Evolutionary conservation across 1,139 yeast genomes (phyloP).

Genomic region (Candida labiduridarum): DNA sequence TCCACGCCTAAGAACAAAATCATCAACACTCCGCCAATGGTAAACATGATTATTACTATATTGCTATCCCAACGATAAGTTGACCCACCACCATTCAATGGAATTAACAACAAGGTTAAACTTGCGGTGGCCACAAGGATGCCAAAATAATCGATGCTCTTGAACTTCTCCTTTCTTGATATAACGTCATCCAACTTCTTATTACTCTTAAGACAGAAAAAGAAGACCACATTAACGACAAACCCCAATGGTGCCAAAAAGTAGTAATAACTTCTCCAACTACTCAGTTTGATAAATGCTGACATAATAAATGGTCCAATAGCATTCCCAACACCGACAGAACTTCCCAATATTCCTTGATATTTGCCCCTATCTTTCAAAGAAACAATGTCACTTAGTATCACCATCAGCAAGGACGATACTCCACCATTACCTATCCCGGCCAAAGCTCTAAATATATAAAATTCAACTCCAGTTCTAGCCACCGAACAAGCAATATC

Average conservation of each 20-base stretch:
- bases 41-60: constrained; percentile 47
- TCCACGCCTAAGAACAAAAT: constrained; percentile 48
- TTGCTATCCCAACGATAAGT: constrained; percentile 55
- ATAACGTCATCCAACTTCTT: constrained; percentile 23
- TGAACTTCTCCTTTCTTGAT: constrained; percentile 34
- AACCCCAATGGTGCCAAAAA: constrained; percentile 47
- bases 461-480: constrained; percentile 41
- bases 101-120: constrained; percentile 48
- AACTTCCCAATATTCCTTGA: constrained; percentile 52
- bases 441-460: constrained; percentile 45
- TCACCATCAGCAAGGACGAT: constrained; percentile 43
- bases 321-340: constrained; percentile 58
- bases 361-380: constrained; percentile 47
- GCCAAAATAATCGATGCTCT: constrained; percentile 52
- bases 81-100: constrained; percentile 59
- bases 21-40: constrained; percentile 47
- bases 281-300: constrained; percentile 43
- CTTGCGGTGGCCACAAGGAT: constrained; percentile 46
- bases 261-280: constrained; percentile 57
- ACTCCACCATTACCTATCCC: constrained; percentile 51
- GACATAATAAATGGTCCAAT: constrained; percentile 59
- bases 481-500: constrained; percentile 48
- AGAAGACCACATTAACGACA: constrained; percentile 28
- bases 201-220: constrained; percentile 26
- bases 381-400: constrained; percentile 46